A percentile compares a stretch with the other conserved stretches of the same genome.
These are phyloP conservation scores for Starmerella tilneyi DNA, from an alignment of 805 yeast species.

Conservation along the genomic window DNA sequence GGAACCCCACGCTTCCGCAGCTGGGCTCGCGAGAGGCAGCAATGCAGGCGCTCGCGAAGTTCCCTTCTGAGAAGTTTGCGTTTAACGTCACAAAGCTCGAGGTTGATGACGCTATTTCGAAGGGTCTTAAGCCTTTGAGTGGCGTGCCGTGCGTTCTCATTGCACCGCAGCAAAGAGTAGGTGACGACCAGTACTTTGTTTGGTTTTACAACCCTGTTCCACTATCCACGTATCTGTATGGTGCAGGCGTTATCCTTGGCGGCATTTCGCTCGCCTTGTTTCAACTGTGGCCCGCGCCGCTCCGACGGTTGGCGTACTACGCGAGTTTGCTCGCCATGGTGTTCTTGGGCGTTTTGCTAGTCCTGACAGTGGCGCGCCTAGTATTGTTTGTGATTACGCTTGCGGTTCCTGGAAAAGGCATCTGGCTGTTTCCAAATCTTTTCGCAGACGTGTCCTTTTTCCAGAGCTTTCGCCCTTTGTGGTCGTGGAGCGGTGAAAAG, in stretches of 20 bases:
- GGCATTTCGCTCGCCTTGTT: constrained; percentile 60
- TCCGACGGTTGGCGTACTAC: constrained; percentile 89
- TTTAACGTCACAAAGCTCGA: constrained; percentile 68
- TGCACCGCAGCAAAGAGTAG: constrained; percentile 33
- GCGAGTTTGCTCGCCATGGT: constrained; percentile 67
- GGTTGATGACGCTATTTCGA: constrained; percentile 46
- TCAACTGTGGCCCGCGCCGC: constrained; percentile 89
- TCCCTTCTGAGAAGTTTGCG: constrained; percentile 65
- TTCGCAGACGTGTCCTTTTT: constrained; percentile 91
- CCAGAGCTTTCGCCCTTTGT: constrained; percentile 85
- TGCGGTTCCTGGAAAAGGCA: constrained; percentile 54
- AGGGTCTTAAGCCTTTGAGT: constrained; percentile 61
- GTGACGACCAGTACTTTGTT: constrained; percentile 49
- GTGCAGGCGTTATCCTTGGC: constrained; percentile 40
- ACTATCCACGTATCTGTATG: constrained; percentile 48
- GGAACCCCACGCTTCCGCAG: constrained; percentile 39
- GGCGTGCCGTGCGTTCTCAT: constrained; percentile 38
- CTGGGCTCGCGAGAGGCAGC: constrained; percentile 47
- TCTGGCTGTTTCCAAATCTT: constrained; percentile 93
- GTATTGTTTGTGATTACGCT: constrained; percentile 54
- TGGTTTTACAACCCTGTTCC: constrained; percentile 75
- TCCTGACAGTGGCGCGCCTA: constrained; percentile 66
- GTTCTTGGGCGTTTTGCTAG: constrained; percentile 63
- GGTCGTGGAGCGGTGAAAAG: constrained; percentile 58
- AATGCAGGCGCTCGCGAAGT: constrained; percentile 47